Conservation (phyloP, 768 basidiomycete species). For the Candolleomyces aberdarensis region DNA sequence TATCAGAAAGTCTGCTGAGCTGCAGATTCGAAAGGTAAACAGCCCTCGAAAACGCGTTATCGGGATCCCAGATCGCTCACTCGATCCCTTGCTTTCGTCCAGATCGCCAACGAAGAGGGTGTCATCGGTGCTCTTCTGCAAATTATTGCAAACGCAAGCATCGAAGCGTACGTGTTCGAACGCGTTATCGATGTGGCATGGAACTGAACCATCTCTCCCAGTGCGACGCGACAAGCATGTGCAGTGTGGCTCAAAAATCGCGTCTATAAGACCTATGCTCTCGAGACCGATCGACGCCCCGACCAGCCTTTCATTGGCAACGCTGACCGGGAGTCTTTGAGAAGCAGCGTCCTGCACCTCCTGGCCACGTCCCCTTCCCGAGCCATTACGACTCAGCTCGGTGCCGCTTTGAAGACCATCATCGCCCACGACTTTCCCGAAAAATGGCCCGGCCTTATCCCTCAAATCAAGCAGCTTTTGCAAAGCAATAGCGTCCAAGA, state of each 20-base stretch:
- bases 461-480: conserved; percentile 63
- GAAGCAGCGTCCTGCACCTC: conserved; percentile 62
- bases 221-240: conserved; percentile 80
- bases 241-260: conserved; percentile 92
- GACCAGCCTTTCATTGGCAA: conserved; percentile 61
- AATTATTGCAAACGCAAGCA: conserved; percentile 75
- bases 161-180: conserved; percentile 63
- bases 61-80: background rate
- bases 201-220: conserved; percentile 23
- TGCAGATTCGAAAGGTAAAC: conserved; percentile 80
- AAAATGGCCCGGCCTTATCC: conserved; percentile 67
- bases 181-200: conserved; percentile 28
- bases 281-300: conserved; percentile 47
- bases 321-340: conserved; percentile 74
- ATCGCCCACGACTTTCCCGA: conserved; percentile 78
- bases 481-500: conserved; percentile 62
- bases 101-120: conserved; percentile 81
- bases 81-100: conserved; percentile 6
- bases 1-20: conserved; percentile 79
- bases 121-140: conserved; percentile 81
- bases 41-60: background rate
- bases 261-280: conserved; percentile 61
- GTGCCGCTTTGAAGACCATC: conserved; percentile 67
- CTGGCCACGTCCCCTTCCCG: conserved; percentile 67
- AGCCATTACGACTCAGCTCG: conserved; percentile 72